phyloP scores from a whole-genome alignment of 371 early-diverging fungal species.

The Lichtheimia corymbifera region DNA sequence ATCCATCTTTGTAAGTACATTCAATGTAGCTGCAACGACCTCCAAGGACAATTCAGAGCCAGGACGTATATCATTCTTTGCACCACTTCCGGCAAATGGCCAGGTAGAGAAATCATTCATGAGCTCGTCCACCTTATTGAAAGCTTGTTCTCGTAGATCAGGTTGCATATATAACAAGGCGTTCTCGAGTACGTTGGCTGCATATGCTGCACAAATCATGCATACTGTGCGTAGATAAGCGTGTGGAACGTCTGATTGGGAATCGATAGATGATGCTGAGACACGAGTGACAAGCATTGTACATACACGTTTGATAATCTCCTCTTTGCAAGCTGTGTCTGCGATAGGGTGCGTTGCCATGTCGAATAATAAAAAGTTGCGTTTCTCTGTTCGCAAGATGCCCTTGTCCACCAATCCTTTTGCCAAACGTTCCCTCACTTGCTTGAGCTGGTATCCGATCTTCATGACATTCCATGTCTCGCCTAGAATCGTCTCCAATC shows the following conservation, averaged over 20 bases:
- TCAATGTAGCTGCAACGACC: constrained; percentile 75
- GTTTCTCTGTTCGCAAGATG: constrained; percentile 92
- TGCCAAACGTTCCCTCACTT: constrained; percentile 94
- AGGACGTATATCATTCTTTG: constrained; percentile 54
- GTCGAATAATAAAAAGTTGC: constrained; percentile 93
- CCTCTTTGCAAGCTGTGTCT: constrained; percentile 83
- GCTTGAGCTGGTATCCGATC: constrained; percentile 95
- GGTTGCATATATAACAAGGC: constrained; percentile 83
- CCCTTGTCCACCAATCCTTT: constrained; percentile 98
- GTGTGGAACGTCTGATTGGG: constrained; percentile 46
- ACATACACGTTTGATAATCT: constrained; percentile 78
- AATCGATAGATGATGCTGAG: constrained; percentile 38
- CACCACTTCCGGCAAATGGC: constrained; percentile 70
- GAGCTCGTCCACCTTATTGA: constrained; percentile 84
- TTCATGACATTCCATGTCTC: constrained; percentile 98
- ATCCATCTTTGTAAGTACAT: constrained; percentile 89
- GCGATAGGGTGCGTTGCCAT: constrained; percentile 95
- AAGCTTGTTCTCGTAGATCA: constrained; percentile 87
- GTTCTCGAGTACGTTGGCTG: constrained; percentile 95
- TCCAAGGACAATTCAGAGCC: constrained; percentile 67
- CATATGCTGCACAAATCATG: constrained; percentile 94
- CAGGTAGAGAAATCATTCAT: constrained; percentile 83
- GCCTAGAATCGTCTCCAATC: constrained; percentile 52
- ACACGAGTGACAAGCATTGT: constrained; percentile 68
- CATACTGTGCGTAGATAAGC: constrained; percentile 76